Evolutionary conservation across 108 stramenopile genomes (phyloP), one percentile per base, ranked within the genome.

Genomic region (Pseudonitzschia delicatissima): DNA sequence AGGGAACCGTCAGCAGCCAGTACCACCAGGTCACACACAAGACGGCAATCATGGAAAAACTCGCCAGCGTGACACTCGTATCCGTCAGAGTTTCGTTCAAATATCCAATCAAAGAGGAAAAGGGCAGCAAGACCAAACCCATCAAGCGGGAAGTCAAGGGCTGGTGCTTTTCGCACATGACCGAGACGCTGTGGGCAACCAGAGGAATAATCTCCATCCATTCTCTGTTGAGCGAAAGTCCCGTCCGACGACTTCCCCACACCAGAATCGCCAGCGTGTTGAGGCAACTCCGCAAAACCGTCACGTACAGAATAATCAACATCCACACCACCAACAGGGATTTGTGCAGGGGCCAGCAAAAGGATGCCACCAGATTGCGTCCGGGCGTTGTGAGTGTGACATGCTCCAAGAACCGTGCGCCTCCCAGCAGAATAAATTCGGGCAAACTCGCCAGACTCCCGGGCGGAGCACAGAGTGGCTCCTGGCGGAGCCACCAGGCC

Each of bases 311-410:
- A 59, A 94, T 94, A 36, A 72, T 64, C 23, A 72, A 40, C 71
- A 94, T 94, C 92, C 92, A 94, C 28, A 82, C 44, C 49, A 69
- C 64, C 42, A 94, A 50, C 12, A 91, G 77, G 26, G 72, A 70
- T 68, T 90, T 90, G 75, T 94, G 92, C 18, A 88, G 60, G n/a
- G 92, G 92, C 88, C 88, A 94, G 8, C 87, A 65, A 42, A 94
- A 87, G 5, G 84, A 73, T 61, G 81, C 87, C 20, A 89, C 21
- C 4, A 87, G 78, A 50, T 62, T 76, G 9, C 25, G 29, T 28
- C 60, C 35, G 17, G 58, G 55, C n/a, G 72, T 55, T 17, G 69
- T 26, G 50, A 94, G 62, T 26, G 77, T 74, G n/a, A 79, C 23
- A 5, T 65, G 51, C 57, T 94, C 92, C 12, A 89, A 69, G 26